Evolutionary conservation across 1,284 basidiomycete genomes (phyloP).

Genomic region (Pyrrhoderma noxium): DNA sequence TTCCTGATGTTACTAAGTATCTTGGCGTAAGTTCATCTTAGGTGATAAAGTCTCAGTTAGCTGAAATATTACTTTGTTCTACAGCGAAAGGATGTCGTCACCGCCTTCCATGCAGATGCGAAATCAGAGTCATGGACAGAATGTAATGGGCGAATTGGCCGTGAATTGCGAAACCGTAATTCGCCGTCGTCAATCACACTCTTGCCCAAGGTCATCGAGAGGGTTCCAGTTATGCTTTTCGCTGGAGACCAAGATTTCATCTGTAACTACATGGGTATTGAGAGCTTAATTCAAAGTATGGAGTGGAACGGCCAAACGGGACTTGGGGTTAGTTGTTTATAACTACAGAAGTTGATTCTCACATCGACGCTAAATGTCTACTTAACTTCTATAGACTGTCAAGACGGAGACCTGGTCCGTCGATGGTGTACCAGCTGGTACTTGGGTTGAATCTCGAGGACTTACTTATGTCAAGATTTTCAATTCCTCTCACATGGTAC

Average conservation of each 20-base stretch:
- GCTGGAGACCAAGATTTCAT: constrained; percentile 95
- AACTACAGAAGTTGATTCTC: too few relatives aligned
- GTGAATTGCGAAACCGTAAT: constrained; percentile 48
- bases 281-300: constrained; percentile 77
- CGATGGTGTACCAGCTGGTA: constrained; percentile 72
- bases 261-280: constrained; percentile 91
- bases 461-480: constrained; percentile 92
- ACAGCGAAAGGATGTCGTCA: constrained; percentile 74
- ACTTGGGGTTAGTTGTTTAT: constrained; percentile 56
- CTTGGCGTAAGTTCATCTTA: constrained; percentile 55
- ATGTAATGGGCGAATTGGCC: constrained; percentile 68
- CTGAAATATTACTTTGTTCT: constrained; percentile 6
- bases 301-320: constrained; percentile 80
- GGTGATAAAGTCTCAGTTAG: constrained; percentile 6
- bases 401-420: constrained; percentile 78
- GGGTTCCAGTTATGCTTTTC: constrained; percentile 85
- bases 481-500: constrained; percentile 92
- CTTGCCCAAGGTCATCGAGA: constrained; percentile 72
- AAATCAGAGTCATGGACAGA: constrained; percentile 87
- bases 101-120: constrained; percentile 74
- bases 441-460: constrained; percentile 85
- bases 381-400: constrained; percentile 45
- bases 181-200: constrained; percentile 72
- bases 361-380: constrained; percentile 6
- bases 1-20: constrained; percentile 71